Evolutionary conservation across 2,329 filamentous ascomycete genomes (phyloP).

Genomic region (Aspergillus chevalieri): DNA sequence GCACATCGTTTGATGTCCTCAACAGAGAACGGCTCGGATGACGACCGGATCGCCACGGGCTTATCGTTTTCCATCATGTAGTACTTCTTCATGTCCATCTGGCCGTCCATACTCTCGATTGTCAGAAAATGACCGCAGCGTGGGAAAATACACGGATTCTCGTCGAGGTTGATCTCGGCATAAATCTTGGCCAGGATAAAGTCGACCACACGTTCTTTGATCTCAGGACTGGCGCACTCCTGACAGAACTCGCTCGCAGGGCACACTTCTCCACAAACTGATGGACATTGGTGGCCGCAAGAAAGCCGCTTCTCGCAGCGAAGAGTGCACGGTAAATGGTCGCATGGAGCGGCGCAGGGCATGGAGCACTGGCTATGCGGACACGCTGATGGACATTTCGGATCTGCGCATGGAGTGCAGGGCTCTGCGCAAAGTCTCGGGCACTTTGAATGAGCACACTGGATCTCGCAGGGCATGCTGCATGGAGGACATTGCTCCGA

Average conservation of each 20-base stretch:
- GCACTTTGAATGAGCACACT: constrained; percentile 54
- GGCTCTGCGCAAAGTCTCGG: constrained; percentile 52
- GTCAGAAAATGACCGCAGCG: constrained; percentile 61
- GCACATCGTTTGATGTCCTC: constrained; percentile 51
- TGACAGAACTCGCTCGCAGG: constrained; percentile 52
- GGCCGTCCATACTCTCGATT: constrained; percentile 54
- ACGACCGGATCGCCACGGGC: constrained; percentile 18
- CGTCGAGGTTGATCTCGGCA: constrained; percentile 51
- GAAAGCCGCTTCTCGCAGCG: constrained; percentile 49
- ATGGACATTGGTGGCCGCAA: constrained; percentile 60
- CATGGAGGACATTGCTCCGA: constrained; percentile 23
- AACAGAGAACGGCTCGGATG: constrained; percentile 46
- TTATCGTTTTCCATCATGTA: constrained; percentile 22
- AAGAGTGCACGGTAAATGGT: constrained; percentile 58
- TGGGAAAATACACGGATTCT: constrained; percentile 57
- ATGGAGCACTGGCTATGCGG: constrained; percentile 47
- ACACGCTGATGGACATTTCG: constrained; percentile 50
- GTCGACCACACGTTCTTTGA: constrained; percentile 50
- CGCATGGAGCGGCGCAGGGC: constrained; percentile 60
- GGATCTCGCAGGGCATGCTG: constrained; percentile 45
- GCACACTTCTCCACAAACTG: constrained; percentile 60
- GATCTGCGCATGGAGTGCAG: constrained; percentile 56
- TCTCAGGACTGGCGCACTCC: constrained; percentile 40
- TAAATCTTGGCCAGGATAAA: constrained; percentile 52
- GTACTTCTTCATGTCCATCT: constrained; percentile 46